Evolutionary conservation across 1,139 yeast genomes (phyloP).

Genomic region (Suhomyces kunorum): DNA sequence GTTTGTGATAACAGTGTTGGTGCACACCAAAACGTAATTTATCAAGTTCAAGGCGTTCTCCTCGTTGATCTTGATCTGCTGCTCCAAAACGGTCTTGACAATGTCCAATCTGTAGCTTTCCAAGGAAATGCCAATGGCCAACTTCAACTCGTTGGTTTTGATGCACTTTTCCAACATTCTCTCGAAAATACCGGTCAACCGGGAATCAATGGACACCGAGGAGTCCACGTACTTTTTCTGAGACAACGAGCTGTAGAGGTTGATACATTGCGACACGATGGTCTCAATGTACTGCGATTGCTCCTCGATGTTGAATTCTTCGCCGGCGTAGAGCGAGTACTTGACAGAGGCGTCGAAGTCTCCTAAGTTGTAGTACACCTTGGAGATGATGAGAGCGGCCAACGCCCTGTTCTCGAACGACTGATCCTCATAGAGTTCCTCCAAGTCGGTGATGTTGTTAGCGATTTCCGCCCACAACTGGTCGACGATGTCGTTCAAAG

Average conservation of each 20-base stretch:
- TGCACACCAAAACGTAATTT: conserved; percentile 75
- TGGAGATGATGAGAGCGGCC: conserved; percentile 92
- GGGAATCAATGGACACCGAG: conserved; percentile 52
- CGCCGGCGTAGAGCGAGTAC: conserved; percentile 84
- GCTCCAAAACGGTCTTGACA: conserved; percentile 60
- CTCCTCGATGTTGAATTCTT: conserved; percentile 71
- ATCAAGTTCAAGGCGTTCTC: conserved; percentile 58
- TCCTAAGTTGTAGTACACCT: conserved; percentile 92
- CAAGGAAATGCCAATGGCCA: conserved; percentile 88
- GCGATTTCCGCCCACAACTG: conserved; percentile 98
- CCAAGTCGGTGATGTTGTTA: conserved; percentile 81
- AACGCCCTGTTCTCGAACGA: conserved; percentile 71
- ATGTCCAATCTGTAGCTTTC: conserved; percentile 88
- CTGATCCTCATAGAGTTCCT: conserved; percentile 86
- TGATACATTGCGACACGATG: conserved; percentile 89
- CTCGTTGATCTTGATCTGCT: conserved; percentile 39
- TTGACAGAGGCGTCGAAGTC: conserved; percentile 90
- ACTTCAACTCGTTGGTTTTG: conserved; percentile 64
- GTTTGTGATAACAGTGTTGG: conserved; percentile 60
- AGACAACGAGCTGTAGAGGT: conserved; percentile 69
- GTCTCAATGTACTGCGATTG: conserved; percentile 90
- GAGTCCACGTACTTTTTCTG: conserved; percentile 52
- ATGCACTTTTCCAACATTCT: conserved; percentile 84
- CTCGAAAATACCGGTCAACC: conserved; percentile 72
- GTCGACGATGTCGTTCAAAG: conserved; percentile 81